Evolutionary conservation across 1,284 basidiomycete species (phyloP), one percentile per base, ranked within the genome.

Genomic region (Mycosarcoma mackinlayi): DNA sequence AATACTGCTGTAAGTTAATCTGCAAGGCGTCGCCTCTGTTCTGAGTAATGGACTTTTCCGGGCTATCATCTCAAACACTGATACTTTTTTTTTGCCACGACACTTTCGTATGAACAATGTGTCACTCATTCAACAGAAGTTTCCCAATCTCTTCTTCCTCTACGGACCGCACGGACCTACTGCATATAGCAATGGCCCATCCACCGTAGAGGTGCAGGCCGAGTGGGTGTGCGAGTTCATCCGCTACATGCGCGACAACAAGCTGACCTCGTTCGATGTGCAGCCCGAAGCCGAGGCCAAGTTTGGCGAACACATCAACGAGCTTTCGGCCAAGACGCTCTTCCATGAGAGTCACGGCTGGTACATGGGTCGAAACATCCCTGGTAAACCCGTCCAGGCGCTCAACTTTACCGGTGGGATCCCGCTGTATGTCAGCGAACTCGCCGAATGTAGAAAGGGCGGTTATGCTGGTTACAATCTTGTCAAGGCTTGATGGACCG

Each of bases 141-240:
- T 73, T 30, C 75, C 75, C 25, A 77, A 77, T 48, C 50, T 76
- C 21, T 76, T 76, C 61, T 74, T 76, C 57, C 35, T 67, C 7
- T 75, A 75, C 45, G 74, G 75, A 19, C 75, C 74, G 11, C 75
- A 77, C 40, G 71, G 67, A 13, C 62, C 67, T 4, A 69, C 70
- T 8, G 65, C 67, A 6, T 74, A 71, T 49, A 59, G 50, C 24
- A 74, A 74, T 28, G 72, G 68, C 16, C 72, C 72, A 3, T 67
- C 63, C 21, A 71, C 72, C 13, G 62, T 70, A 27, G 72, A 74
- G 23, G 53, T 74, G 11, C 72, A 74, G 50, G 64, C 67, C 5
- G 59, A 74, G 23, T 74, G 67, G 67, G 57, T 70, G 23, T 63
- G 59, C 34, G 57, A 70, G 31, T 52, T 67, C 31, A 65, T 74